Evolutionary conservation across 2,329 filamentous ascomycete species (phyloP).

Genomic region (Botrytis byssoidea): DNA sequence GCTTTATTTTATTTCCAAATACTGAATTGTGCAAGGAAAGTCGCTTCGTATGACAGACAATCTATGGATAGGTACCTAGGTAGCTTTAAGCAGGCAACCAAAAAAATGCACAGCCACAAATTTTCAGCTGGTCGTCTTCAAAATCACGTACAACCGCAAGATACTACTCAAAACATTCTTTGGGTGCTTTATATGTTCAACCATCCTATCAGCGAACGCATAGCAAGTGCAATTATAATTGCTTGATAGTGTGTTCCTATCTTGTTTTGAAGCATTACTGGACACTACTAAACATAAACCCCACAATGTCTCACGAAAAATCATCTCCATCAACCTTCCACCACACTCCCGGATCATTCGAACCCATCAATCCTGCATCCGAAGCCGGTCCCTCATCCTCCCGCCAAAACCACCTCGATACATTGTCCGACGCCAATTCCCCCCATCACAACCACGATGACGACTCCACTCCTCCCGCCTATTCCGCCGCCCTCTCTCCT

Average conservation of each 20-base stretch:
- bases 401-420: neutral
- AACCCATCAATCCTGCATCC: slow-evolving; percentile 28
- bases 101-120: slow-evolving; percentile 3
- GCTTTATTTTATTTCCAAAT: neutral
- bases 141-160: neutral
- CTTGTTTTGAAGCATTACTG: neutral
- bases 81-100: neutral
- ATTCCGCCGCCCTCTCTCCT: slow-evolving; percentile 30
- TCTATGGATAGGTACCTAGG: too few relatives aligned
- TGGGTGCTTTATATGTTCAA: too few relatives aligned
- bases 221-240: neutral
- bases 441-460: slow-evolving; percentile 20
- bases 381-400: slow-evolving; percentile 25
- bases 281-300: neutral
- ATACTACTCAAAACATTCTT: neutral
- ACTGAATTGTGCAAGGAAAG: neutral
- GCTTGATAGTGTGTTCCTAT: neutral
- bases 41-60: neutral
- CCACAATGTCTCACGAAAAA: slow-evolving; percentile 1
- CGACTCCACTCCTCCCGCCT: slow-evolving; percentile 33
- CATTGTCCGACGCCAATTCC: slow-evolving; percentile 21
- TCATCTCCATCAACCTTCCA: slow-evolving; percentile 14
- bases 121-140: neutral
- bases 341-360: slow-evolving; percentile 26
- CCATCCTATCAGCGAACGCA: neutral